Evolutionary conservation across 139 green algal genomes (phyloP).

Genomic region (Closterium sp.): DNA sequence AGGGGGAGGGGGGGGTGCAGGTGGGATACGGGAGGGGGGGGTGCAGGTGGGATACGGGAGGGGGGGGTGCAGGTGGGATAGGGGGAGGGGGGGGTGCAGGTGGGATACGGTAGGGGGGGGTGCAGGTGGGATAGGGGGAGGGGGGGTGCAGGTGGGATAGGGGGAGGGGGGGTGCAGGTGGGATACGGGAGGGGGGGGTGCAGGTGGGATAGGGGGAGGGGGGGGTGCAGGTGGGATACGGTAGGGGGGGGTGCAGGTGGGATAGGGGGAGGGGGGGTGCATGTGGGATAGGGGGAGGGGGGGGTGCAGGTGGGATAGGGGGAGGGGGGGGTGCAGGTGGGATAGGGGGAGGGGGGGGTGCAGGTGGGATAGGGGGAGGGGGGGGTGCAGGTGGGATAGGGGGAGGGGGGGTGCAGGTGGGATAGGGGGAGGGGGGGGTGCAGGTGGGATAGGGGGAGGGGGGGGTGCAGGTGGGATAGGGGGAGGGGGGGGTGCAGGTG

Average conservation of each 20-base stretch:
- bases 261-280: not conserved
- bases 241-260: too few relatives aligned
- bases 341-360: too few relatives aligned
- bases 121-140: not conserved
- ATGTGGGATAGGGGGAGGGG: not conserved
- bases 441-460: too few relatives aligned
- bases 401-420: not conserved
- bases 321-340: constrained; percentile 15
- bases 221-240: not conserved
- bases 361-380: too few relatives aligned
- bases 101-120: not conserved
- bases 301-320: not conserved
- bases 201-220: not conserved
- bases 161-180: too few relatives aligned
- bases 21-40: not conserved
- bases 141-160: too few relatives aligned
- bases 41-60: not conserved
- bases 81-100: too few relatives aligned
- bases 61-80: too few relatives aligned
- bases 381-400: too few relatives aligned
- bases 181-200: not conserved
- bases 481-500: not conserved
- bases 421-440: not conserved
- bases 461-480: not conserved
- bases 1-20: constrained; percentile 1